Base-by-base conservation (phyloP, 805 yeast genomes). In the Cyberlindnera euphorbiiphila region DNA sequence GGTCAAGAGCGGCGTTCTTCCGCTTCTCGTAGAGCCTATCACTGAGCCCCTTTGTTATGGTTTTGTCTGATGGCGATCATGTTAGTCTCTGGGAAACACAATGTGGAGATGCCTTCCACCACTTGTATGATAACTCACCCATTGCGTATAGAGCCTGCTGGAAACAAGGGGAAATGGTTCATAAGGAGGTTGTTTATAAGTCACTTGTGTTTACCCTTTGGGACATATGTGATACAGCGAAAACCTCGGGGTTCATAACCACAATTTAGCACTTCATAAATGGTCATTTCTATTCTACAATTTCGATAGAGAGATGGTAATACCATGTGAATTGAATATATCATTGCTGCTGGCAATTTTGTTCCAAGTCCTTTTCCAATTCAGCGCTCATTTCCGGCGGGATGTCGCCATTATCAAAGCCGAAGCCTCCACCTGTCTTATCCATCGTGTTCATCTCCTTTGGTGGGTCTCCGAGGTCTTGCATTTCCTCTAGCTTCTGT, bases 391-490 rank as follows among this genome's bases (percentile, higher is more conserved):
- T 25, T 11, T 25, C 38, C 10, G 38, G 28, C 12, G 82, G 81
- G 34, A 77, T 61, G 43, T 74, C 82, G 24, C 71, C 72, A 35
- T 68, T 72, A 35, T 66, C 64, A 37, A 75, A 67, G 27, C 68
- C 76, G 42, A 75, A 56, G 15, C 66, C 71, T 10, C 61, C 61
- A 22, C 53, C 58, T 8, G 28, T 34, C 64, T 72, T 39, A 62
- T 65, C 31, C 68, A 65, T 45, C 22, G 73, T 81, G 19, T 83
- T 85, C 43, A 81, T 75, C 35, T 84, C 95, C 11, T 71, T 57
- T 5, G 95, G 95, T 2, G 94, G 94, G 53, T 85, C 78, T 0
- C 95, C 94, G 21, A 83, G 62, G 32, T 74, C 81, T 58, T 86
- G 85, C 57, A 79, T 66, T n/a, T 71, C 68, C 51, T 82, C 89